Evolutionary conservation across 768 basidiomycete species (phyloP).

Genomic region (Leccinum imitatum): DNA sequence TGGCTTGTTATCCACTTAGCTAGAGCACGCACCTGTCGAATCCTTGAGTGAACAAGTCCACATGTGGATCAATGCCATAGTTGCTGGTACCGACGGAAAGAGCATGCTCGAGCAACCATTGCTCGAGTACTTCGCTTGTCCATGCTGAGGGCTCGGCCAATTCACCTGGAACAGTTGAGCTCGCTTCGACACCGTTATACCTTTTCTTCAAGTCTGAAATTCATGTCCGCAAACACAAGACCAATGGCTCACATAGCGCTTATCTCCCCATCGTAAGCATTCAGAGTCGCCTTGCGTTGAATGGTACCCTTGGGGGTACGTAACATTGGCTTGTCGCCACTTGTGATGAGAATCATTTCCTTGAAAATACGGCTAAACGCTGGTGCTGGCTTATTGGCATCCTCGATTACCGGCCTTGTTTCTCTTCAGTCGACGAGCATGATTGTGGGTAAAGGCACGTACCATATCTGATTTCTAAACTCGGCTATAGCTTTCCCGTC

Average conservation of each 20-base stretch:
- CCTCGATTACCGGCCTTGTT: slow-evolving; percentile 41
- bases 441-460: background rate
- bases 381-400: slow-evolving; percentile 43
- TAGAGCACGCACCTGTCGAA: slow-evolving; percentile 35
- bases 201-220: slow-evolving; percentile 13
- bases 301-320: slow-evolving; percentile 48
- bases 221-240: background rate
- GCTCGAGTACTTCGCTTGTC: slow-evolving; percentile 17
- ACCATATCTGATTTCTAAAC: slow-evolving; percentile 36
- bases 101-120: slow-evolving; percentile 32
- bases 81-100: slow-evolving; percentile 6
- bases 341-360: slow-evolving; percentile 51
- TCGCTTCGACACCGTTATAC: slow-evolving; percentile 36
- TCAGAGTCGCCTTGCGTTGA: slow-evolving; percentile 38
- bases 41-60: slow-evolving; percentile 35
- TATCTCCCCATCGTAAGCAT: slow-evolving; percentile 45
- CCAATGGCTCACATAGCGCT: slow-evolving; percentile 38
- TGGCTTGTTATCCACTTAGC: background rate
- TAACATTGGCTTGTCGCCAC: slow-evolving; percentile 41
- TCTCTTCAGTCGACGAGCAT: background rate
- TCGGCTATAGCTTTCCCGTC: slow-evolving; percentile 24
- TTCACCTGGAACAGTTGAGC: slow-evolving; percentile 14
- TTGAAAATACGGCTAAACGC: slow-evolving; percentile 47
- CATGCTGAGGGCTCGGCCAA: slow-evolving; percentile 26
- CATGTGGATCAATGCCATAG: slow-evolving; percentile 3